phyloP scores from a whole-genome alignment of 208 protist species.

The Acanthamoeba lenticulata region DNA sequence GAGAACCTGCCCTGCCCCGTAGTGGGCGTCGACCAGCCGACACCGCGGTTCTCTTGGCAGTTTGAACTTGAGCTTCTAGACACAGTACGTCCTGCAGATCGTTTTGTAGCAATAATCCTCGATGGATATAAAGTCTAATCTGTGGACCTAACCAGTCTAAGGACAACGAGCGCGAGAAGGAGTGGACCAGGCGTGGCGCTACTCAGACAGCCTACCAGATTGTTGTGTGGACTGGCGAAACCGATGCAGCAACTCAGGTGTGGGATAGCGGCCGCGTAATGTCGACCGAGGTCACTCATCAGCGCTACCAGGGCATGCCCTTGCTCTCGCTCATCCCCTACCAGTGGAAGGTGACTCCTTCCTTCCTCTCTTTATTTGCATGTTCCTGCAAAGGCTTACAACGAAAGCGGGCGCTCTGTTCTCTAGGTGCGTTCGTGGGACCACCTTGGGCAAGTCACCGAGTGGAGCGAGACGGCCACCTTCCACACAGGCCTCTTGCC shows the following conservation, averaged over 20 bases:
- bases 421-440: background rate
- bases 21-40: background rate
- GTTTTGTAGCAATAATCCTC: background rate
- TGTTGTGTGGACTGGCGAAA: background rate
- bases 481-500: conserved; percentile 17
- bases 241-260: background rate
- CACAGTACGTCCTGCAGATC: background rate
- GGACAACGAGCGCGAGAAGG: background rate
- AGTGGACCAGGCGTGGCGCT: background rate
- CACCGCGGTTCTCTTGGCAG: background rate
- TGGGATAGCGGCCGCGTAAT: background rate
- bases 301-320: background rate
- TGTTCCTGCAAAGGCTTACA: background rate
- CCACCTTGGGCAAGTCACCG: background rate
- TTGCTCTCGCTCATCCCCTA: background rate
- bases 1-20: background rate
- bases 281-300: background rate
- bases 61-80: background rate
- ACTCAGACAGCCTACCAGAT: background rate
- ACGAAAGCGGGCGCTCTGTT: too few species aligned
- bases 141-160: too few species aligned
- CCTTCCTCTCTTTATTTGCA: background rate
- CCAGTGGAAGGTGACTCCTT: background rate
- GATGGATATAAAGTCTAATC: background rate
- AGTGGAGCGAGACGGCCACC: background rate